These are phyloP conservation scores for Cyclospora cayetanensis DNA, from an alignment of 169 alveolate genomes.

Conservation along the genomic window DNA sequence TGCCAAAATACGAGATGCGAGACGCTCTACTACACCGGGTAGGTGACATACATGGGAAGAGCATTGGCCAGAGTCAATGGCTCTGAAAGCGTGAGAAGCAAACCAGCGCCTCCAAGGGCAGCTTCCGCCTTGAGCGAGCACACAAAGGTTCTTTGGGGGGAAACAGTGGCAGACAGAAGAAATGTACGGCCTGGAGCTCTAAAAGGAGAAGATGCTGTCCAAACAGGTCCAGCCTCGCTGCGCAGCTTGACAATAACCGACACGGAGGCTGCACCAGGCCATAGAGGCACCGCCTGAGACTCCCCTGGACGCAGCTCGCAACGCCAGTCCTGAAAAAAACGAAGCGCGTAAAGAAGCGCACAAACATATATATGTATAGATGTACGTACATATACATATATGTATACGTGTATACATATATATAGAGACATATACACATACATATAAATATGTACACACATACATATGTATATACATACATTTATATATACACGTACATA, in stretches of 20 bases:
- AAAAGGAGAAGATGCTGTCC: conserved; percentile 58
- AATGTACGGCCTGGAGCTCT: background rate
- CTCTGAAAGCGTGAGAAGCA: conserved; percentile 47
- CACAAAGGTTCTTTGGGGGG: conserved; percentile 59
- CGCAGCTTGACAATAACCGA: conserved; percentile 40
- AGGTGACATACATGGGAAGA: conserved; percentile 37
- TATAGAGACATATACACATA: too few species aligned
- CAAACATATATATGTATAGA: too few species aligned
- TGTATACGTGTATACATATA: background rate
- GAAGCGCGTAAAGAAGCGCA: background rate
- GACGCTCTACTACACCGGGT: background rate
- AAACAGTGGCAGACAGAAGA: conserved; percentile 48
- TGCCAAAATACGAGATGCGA: background rate
- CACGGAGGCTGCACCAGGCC: conserved; percentile 19
- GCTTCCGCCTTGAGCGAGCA: conserved; percentile 28
- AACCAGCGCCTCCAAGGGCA: background rate
- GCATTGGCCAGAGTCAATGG: conserved; percentile 29
- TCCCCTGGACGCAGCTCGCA: conserved; percentile 52
- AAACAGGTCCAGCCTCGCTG: conserved; percentile 60
- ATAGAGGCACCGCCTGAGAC: conserved; percentile 41
- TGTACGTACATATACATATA: background rate
- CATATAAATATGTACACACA: too few species aligned
- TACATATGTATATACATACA: too few species aligned
- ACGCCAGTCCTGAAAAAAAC: conserved; percentile 56
- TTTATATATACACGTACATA: too few species aligned